Conservation (phyloP, 2,329 filamentous ascomycete species). For the Mycogone perniciosa region DNA sequence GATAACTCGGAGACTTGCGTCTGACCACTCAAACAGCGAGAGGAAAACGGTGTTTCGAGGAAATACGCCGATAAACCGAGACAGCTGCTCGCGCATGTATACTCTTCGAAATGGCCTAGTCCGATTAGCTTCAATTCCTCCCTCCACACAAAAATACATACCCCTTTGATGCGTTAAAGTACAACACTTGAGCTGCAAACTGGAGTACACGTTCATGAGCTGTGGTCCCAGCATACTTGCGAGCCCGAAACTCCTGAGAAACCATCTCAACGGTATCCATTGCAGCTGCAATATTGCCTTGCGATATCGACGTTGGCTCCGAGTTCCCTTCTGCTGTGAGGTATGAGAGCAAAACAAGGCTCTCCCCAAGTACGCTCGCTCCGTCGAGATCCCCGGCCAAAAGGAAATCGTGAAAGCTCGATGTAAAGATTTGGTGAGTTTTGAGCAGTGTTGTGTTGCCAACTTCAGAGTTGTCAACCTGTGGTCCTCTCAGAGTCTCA, state of each 20-base stretch:
- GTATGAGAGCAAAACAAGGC: constrained; percentile 61
- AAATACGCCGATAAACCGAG: constrained; percentile 55
- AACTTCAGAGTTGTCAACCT: constrained; percentile 15
- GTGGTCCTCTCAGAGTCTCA: constrained; percentile 16
- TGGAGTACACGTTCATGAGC: constrained; percentile 63
- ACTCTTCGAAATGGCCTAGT: constrained; percentile 59
- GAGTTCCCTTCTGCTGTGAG: constrained; percentile 39
- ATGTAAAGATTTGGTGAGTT: constrained; percentile 45
- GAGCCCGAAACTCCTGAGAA: constrained; percentile 37
- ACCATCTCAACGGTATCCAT: constrained; percentile 36
- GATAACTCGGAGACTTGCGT: constrained; percentile 64
- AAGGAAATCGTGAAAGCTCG: constrained; percentile 49
- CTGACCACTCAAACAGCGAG: constrained; percentile 64
- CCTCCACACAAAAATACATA: constrained; percentile 24
- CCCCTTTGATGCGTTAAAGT: constrained; percentile 56
- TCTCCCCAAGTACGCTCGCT: constrained; percentile 53
- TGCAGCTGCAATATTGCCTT: constrained; percentile 51
- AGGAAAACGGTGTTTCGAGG: constrained; percentile 74
- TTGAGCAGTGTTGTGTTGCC: constrained; percentile 44
- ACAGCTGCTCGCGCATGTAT: constrained; percentile 56
- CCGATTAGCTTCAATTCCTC: constrained; percentile 16
- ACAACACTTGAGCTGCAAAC: constrained; percentile 58
- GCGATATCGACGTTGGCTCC: constrained; percentile 39
- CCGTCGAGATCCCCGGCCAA: constrained; percentile 40
- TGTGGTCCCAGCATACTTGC: constrained; percentile 25